Base-by-base conservation (phyloP, 169 alveolate species). In the Plasmodium malariae region DNA sequence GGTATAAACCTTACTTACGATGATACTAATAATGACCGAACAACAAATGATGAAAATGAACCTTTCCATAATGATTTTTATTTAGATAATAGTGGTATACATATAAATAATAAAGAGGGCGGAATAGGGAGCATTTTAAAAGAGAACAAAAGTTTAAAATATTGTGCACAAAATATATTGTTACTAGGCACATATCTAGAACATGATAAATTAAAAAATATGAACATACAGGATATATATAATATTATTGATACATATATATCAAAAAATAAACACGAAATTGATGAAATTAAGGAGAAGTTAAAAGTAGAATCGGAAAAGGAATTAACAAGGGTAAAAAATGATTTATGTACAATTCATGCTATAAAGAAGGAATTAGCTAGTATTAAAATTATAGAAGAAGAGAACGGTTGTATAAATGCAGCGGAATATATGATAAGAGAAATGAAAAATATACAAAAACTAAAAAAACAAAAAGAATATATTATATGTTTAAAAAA, bases 371-470 rank as follows among this genome's bases (percentile, higher is more conserved):
- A 0, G 2, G 70, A 78, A 68, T 63, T 78, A 54, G 59, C 67
- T 24, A 63, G 63, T 43, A 72, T 49, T 17, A 62, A 45, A 19
- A 34, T 62, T 11, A 19, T 54, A 28, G 89, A 45, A 24, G 73
- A 67, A 30, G 89, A 62, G 63, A 36, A 68, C 11, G 17, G 17
- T 71, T 62, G 55, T 19, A 28, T 28, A 12, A 78, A 78, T 63
- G 36, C 30, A 11, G 34, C 63, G 5, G 89, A 78, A 32, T 57
- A 78, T 62, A 78, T 78, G 65, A 43, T 78, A 63, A 78, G 54
- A n/a, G 89, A 78, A 78, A 78, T 62, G 69, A 78, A 78, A 63
- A 34, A 43, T 24, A 78, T 78, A 78, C 45, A 63, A 48, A 78
- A 78, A 30, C 48, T 78, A 55, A 54, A 17, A 14, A 78, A 78